phyloP scores from a whole-genome alignment of 1,139 yeast genomes.

The Keqinozyma sinolaborantium region DNA sequence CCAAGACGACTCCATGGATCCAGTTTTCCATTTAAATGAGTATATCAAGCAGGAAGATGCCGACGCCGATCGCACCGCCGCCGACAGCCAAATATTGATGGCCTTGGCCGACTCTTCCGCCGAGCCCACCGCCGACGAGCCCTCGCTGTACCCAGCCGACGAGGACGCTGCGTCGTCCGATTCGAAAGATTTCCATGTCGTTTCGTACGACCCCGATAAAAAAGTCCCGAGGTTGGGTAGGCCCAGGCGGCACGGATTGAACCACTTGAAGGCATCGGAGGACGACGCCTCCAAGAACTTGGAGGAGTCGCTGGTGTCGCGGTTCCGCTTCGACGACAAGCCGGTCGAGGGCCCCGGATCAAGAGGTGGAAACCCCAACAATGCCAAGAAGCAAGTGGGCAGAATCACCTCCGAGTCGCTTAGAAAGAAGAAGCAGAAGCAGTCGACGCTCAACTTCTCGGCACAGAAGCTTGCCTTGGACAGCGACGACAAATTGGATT shows the following conservation, averaged over 20 bases:
- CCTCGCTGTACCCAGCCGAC: no score
- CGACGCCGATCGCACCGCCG: conserved; percentile 1
- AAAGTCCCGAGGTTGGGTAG: conserved; percentile 21
- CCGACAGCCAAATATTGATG: background rate
- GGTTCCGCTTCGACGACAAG: conserved; percentile 32
- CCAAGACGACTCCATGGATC: conserved; percentile 5
- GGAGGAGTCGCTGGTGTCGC: conserved; percentile 30
- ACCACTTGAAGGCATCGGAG: background rate
- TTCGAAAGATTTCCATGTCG: background rate
- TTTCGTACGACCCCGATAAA: conserved; percentile 17
- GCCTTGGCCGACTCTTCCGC: no score
- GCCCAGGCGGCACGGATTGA: conserved; percentile 17
- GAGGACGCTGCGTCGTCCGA: conserved; percentile 3
- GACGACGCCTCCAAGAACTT: conserved; percentile 27
- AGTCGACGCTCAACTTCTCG: conserved; percentile 14
- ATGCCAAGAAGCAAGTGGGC: conserved; percentile 23
- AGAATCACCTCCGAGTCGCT: conserved; percentile 20
- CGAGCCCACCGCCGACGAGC: no score
- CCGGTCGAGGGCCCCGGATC: conserved; percentile 46
- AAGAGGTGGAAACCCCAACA: conserved; percentile 32
- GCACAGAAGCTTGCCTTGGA: conserved; percentile 8
- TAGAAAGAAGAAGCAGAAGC: conserved; percentile 18
- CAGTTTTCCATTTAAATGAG: conserved; percentile 48
- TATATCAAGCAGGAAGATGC: conserved; percentile 28
- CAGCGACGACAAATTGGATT: conserved; percentile 2